Evolutionary conservation across 2,329 filamentous ascomycete species (phyloP).

Genomic region (Ceratocystis cacaofunesta): DNA sequence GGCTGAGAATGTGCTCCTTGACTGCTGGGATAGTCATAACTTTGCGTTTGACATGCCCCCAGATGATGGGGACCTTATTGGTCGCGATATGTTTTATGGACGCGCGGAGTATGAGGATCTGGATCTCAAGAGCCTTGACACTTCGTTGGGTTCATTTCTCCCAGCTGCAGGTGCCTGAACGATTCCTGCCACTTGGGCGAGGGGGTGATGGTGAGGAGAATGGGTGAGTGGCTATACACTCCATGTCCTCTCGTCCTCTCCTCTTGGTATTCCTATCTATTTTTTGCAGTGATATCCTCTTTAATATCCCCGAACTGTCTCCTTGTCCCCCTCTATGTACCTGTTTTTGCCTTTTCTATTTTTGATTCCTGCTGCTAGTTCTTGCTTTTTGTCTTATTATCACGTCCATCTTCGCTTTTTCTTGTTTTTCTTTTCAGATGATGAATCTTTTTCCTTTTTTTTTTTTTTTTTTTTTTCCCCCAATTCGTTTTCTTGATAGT

Average conservation of each 20-base stretch:
- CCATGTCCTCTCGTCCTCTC: background rate
- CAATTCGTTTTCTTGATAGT: conserved; percentile 1
- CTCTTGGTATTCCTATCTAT: background rate
- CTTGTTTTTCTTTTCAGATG: background rate
- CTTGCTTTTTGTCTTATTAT: background rate
- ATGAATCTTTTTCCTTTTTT: conserved; percentile 3
- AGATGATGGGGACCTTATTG: conserved; percentile 6
- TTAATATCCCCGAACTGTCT: background rate
- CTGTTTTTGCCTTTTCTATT: background rate
- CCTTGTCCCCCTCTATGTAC: background rate
- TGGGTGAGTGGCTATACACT: no score
- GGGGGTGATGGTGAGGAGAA: background rate
- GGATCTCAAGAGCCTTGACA: conserved; percentile 1
- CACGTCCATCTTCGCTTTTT: background rate
- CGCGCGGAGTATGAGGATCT: conserved; percentile 3
- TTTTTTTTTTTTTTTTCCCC: background rate
- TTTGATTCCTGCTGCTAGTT: background rate
- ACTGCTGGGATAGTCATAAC: background rate
- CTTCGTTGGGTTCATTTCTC: background rate
- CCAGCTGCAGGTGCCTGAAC: background rate
- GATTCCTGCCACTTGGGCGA: background rate
- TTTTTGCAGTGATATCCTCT: background rate
- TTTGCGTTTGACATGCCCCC: background rate
- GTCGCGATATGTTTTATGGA: conserved; percentile 6
- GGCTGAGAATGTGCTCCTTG: background rate